phyloP scores from a whole-genome alignment of 2,329 filamentous ascomycete genomes.

The Fusarium secorum region DNA sequence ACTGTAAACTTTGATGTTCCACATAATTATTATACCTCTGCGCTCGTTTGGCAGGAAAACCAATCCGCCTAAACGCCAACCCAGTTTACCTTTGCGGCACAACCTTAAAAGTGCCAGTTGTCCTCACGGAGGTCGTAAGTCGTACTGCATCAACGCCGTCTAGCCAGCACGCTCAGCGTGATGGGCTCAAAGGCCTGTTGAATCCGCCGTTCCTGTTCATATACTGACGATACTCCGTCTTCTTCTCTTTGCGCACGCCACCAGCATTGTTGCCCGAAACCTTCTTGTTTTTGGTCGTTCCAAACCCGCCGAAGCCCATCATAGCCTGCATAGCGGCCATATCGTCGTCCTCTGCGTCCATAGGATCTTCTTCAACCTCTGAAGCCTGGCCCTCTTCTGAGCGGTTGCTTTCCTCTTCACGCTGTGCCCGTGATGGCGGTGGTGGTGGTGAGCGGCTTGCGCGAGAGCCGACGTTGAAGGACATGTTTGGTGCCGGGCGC shows the following conservation, averaged over 20 bases:
- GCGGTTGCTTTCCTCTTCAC: constrained; percentile 28
- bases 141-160: neutral
- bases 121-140: constrained; percentile 1
- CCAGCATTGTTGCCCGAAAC: constrained; percentile 87
- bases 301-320: constrained; percentile 91
- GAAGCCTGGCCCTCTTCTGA: constrained; percentile 18
- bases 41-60: neutral
- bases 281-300: constrained; percentile 87
- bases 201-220: constrained; percentile 89
- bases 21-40: neutral
- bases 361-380: constrained; percentile 29
- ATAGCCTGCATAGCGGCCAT: constrained; percentile 79
- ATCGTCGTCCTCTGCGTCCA: constrained; percentile 65
- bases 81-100: neutral
- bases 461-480: constrained; percentile 46
- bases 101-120: neutral
- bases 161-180: constrained; percentile 42
- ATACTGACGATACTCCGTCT: constrained; percentile 94
- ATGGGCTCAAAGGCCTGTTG: constrained; percentile 76
- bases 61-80: neutral
- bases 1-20: neutral
- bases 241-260: constrained; percentile 88
- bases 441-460: constrained; percentile 40
- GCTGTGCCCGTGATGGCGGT: constrained; percentile 2
- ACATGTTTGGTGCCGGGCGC: constrained; percentile 41